These are phyloP conservation scores for Eustoma russellianum DNA, from an alignment of 257 asterid species.

Conservation along the genomic window DNA sequence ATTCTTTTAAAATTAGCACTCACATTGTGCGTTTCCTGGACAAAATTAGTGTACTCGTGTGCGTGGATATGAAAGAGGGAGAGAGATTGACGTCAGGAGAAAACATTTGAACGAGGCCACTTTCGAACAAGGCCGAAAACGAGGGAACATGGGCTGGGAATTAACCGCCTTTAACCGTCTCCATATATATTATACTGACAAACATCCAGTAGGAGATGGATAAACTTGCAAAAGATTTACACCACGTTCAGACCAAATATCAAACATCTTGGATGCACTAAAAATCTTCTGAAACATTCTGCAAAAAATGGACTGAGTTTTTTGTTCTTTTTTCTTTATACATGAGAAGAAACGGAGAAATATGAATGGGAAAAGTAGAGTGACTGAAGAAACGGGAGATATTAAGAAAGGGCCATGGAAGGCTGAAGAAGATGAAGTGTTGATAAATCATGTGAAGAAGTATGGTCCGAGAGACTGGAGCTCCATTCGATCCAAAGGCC, in stretches of 20 bases:
- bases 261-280: not conserved
- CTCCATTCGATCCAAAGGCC: constrained; percentile 99
- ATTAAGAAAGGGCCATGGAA: constrained; percentile 96
- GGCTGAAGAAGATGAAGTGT: constrained; percentile 72
- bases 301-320: not conserved
- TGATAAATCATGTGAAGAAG: constrained; percentile 54
- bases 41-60: no score
- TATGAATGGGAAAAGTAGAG: constrained; percentile 30
- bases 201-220: constrained; percentile 1
- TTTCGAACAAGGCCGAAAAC: constrained; percentile 18
- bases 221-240: not conserved
- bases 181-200: no score
- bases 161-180: constrained; percentile 74
- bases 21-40: no score
- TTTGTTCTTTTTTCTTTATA: no score
- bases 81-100: no score
- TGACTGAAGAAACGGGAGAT: constrained; percentile 34
- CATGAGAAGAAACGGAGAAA: not conserved
- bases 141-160: constrained; percentile 29
- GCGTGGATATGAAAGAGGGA: no score
- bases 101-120: not conserved
- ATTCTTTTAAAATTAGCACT: no score
- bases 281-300: constrained; percentile 9
- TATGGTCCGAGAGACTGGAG: constrained; percentile 89
- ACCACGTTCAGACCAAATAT: not conserved